These are phyloP conservation scores for Akanthomyces uredinophilus DNA, from an alignment of 2,329 filamentous ascomycete genomes.

Conservation along the genomic window DNA sequence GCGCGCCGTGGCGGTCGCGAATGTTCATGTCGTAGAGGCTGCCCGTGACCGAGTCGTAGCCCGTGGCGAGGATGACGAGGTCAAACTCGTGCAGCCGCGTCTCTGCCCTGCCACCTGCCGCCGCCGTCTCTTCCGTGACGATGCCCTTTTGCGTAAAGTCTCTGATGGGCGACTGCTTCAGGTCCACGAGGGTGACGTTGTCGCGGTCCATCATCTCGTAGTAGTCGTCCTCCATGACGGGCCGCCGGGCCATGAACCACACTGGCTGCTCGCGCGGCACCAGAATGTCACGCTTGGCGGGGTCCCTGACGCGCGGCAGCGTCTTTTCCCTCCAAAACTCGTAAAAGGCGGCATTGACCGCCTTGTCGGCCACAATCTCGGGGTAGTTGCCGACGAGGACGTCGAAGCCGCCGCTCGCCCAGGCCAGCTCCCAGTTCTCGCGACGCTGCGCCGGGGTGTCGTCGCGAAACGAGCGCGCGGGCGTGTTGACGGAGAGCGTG, in stretches of 20 bases:
- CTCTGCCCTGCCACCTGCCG: too few relatives aligned
- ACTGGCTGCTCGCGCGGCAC: slow-evolving; percentile 12
- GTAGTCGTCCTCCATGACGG: slow-evolving; percentile 11
- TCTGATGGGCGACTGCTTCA: slow-evolving; percentile 9
- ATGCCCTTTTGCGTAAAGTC: slow-evolving; percentile 7
- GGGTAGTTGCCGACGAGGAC: slow-evolving; percentile 42
- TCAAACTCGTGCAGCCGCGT: slow-evolving; percentile 7
- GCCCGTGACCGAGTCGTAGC: slow-evolving; percentile 21
- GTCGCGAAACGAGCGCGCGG: slow-evolving; percentile 11
- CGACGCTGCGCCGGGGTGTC: slow-evolving; percentile 36
- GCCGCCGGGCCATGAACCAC: slow-evolving; percentile 2
- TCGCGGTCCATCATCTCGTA: slow-evolving; percentile 16
- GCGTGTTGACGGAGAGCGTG: not conserved
- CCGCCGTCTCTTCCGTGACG: not conserved
- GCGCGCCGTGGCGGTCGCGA: slow-evolving; percentile 15
- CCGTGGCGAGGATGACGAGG: slow-evolving; percentile 19
- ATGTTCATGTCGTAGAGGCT: slow-evolving; percentile 21
- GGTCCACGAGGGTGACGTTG: slow-evolving; percentile 13
- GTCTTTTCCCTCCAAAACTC: slow-evolving; percentile 16
- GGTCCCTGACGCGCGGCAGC: slow-evolving; percentile 5
- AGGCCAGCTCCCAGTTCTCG: slow-evolving; percentile 39
- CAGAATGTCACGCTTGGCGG: slow-evolving; percentile 12
- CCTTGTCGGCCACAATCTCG: not conserved
- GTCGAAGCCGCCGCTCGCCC: slow-evolving; percentile 41
- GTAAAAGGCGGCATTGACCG: slow-evolving; percentile 10